A percentile compares a stretch with the other conserved stretches of the same genome.
phyloP scores from a whole-genome alignment of 345 rosid species.

The Citrus sinensis region DVS_A1.0 CM039168.1:2661001-2661500 shows the following conservation, averaged over 20 bases:
- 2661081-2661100: neutral
- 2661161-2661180: neutral
- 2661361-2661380: neutral
- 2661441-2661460: too few relatives aligned
- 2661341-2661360: neutral
- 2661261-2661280: neutral
- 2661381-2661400: neutral
- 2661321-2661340: too few relatives aligned
- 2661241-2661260: neutral
- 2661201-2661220: neutral
- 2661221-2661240: neutral
- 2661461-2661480: too few relatives aligned
- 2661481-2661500: too few relatives aligned
- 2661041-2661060: conserved; percentile 1
- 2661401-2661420: neutral
- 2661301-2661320: too few relatives aligned
- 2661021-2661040: neutral
- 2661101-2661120: neutral
- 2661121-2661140: neutral
- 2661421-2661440: too few relatives aligned
- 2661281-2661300: neutral
- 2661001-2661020: neutral
- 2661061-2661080: neutral
- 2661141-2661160: neutral
- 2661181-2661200: neutral